A percentile compares a stretch with the other conserved stretches of the same genome.
Evolutionary conservation across 2,329 filamentous ascomycete species (phyloP).

Genomic region (Phymatotrichopsis omnivora): DNA sequence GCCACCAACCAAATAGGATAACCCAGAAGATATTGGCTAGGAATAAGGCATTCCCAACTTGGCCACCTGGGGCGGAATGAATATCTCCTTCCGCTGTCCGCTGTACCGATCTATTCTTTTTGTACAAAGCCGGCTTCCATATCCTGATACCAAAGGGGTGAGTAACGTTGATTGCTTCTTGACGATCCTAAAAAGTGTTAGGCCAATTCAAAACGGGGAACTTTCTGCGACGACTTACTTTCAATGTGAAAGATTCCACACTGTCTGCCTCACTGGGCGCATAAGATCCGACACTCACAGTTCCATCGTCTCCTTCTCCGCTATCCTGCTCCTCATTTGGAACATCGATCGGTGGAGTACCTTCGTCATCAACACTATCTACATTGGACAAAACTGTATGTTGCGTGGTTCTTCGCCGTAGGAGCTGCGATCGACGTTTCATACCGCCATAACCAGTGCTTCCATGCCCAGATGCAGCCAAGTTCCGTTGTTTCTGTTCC

Average conservation of each 20-base stretch:
- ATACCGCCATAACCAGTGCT: constrained; percentile 26
- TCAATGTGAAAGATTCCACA: constrained; percentile 64
- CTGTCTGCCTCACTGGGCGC: constrained; percentile 87
- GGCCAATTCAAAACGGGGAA: not conserved
- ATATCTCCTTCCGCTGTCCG: constrained; percentile 95
- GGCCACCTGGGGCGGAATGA: constrained; percentile 82
- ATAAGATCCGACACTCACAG: constrained; percentile 55
- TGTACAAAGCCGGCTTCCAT: constrained; percentile 97
- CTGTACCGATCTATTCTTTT: constrained; percentile 92
- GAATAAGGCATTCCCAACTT: constrained; percentile 72
- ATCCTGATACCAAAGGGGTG: constrained; percentile 98
- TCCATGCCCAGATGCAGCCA: constrained; percentile 33
- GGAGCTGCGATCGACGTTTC: constrained; percentile 26
- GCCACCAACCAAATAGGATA: constrained; percentile 90
- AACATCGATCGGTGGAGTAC: not conserved
- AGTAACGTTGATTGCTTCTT: constrained; percentile 96
- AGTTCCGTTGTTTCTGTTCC: constrained; percentile 33
- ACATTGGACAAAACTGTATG: constrained; percentile 10
- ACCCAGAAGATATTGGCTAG: constrained; percentile 90
- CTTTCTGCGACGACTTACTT: constrained; percentile 15
- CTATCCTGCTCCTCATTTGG: constrained; percentile 20
- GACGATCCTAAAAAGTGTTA: constrained; percentile 55
- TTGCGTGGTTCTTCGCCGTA: constrained; percentile 20
- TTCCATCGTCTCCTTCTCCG: constrained; percentile 41
- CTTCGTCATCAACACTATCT: constrained; percentile 19